Conservation (phyloP, 2,329 filamentous ascomycete species). For the Lachnellula arida region DNA sequence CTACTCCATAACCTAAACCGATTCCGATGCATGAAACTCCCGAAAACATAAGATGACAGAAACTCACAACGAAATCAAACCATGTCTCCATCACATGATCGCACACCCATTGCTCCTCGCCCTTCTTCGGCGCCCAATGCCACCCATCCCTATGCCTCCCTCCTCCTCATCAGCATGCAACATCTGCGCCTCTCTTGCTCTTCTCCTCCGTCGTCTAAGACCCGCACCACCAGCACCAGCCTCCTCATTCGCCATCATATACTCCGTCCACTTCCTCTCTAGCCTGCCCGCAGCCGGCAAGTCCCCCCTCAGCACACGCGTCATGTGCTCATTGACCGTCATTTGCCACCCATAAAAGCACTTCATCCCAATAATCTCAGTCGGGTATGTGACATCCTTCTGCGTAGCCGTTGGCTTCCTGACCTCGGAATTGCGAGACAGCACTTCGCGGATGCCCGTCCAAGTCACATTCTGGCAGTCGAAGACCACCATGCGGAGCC, state of each 20-base stretch:
- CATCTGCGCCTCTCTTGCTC: constrained; percentile 76
- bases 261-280: constrained; percentile 88
- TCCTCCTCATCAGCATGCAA: constrained; percentile 79
- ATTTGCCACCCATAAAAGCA: constrained; percentile 95
- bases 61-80: neutral
- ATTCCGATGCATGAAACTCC: neutral
- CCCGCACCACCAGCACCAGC: constrained; percentile 65
- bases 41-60: neutral
- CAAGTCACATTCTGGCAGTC: constrained; percentile 91
- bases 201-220: constrained; percentile 63
- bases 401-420: constrained; percentile 41
- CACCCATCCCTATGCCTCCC: constrained; percentile 46
- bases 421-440: constrained; percentile 78
- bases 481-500: constrained; percentile 76
- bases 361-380: constrained; percentile 79
- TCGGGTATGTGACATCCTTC: constrained; percentile 48
- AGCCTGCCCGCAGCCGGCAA: constrained; percentile 69
- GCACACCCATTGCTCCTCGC: constrained; percentile 60
- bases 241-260: constrained; percentile 89
- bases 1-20: neutral
- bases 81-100: constrained; percentile 52
- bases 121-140: constrained; percentile 46
- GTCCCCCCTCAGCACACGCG: constrained; percentile 75
- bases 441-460: constrained; percentile 82
- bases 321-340: constrained; percentile 90